phyloP scores from a whole-genome alignment of 768 basidiomycete genomes.

The Trametes meyenii region DNA sequence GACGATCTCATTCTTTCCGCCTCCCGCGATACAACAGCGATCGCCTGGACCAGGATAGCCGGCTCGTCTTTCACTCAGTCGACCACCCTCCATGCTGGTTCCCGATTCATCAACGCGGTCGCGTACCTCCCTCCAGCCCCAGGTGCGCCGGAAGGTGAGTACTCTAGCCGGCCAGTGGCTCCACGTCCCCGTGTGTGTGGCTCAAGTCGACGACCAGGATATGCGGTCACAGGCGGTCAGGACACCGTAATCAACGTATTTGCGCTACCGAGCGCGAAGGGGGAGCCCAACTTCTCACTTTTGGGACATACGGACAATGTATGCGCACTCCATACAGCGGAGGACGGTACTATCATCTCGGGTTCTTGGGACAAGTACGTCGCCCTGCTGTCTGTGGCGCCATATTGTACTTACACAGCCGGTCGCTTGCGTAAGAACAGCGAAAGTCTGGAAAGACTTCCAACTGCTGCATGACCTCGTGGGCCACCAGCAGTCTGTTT shows the following conservation, averaged over 20 bases:
- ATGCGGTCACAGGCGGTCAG: slow-evolving; percentile 85
- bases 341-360: slow-evolving; percentile 78
- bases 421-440: slow-evolving; percentile 61
- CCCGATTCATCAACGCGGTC: slow-evolving; percentile 81
- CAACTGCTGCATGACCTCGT: slow-evolving; percentile 70
- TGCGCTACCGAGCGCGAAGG: slow-evolving; percentile 55
- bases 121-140: slow-evolving; percentile 72
- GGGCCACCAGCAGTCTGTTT: slow-evolving; percentile 90
- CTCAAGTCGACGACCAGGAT: slow-evolving; percentile 47
- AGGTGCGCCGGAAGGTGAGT: slow-evolving; percentile 70
- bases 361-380: slow-evolving; percentile 97
- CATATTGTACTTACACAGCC: neutral
- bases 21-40: slow-evolving; percentile 90
- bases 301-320: slow-evolving; percentile 91
- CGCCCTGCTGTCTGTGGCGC: neutral
- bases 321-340: slow-evolving; percentile 76
- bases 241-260: slow-evolving; percentile 89
- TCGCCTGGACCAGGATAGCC: slow-evolving; percentile 72
- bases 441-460: slow-evolving; percentile 91
- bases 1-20: slow-evolving; percentile 83
- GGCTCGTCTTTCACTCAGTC: slow-evolving; percentile 55
- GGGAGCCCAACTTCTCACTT: slow-evolving; percentile 80
- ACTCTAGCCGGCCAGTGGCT: slow-evolving; percentile 10
- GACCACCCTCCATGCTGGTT: slow-evolving; percentile 61
- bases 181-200: neutral